These are phyloP conservation scores for Amesomyces nigricolor DNA, from an alignment of 2,329 filamentous ascomycete genomes.

Conservation along the genomic window DNA sequence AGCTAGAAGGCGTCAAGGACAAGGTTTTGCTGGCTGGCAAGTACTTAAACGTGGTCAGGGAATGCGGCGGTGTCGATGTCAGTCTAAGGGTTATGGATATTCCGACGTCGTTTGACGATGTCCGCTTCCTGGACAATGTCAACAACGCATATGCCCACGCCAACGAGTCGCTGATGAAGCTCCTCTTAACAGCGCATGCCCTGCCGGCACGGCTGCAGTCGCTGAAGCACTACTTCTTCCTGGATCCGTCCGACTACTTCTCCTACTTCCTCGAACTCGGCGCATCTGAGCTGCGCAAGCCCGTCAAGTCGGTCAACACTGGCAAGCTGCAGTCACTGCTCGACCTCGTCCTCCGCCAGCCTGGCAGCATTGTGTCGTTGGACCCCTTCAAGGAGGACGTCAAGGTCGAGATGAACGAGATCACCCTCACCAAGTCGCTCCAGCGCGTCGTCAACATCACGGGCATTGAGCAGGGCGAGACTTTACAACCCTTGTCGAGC, in stretches of 20 bases:
- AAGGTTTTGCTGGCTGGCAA: conserved; percentile 94
- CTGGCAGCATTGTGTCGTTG: conserved; percentile 85
- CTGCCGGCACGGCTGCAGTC: conserved; percentile 82
- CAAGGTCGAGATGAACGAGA: conserved; percentile 94
- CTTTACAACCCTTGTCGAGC: conserved; percentile 62
- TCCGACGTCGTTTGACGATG: conserved; percentile 89
- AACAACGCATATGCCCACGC: conserved; percentile 92
- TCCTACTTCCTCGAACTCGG: conserved; percentile 94
- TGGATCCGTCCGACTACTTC: conserved; percentile 96
- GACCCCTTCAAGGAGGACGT: conserved; percentile 99
- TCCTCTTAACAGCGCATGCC: conserved; percentile 88
- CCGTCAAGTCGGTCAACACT: conserved; percentile 81
- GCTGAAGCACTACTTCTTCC: conserved; percentile 98
- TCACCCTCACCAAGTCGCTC: conserved; percentile 84
- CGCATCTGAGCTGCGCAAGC: conserved; percentile 82
- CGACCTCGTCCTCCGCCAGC: conserved; percentile 94
- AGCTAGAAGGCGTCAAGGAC: conserved; percentile 84
- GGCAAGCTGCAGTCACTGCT: conserved; percentile 90
- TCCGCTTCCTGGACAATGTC: conserved; percentile 88
- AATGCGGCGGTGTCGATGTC: conserved; percentile 93
- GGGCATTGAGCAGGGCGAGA: conserved; percentile 85
- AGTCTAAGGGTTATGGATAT: conserved; percentile 83
- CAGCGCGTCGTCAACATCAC: conserved; percentile 97
- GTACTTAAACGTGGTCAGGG: conserved; percentile 94
- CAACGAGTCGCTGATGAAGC: conserved; percentile 84